Conservation (phyloP, 2,329 filamentous ascomycete genomes). For the Eutypa lata region DNA sequence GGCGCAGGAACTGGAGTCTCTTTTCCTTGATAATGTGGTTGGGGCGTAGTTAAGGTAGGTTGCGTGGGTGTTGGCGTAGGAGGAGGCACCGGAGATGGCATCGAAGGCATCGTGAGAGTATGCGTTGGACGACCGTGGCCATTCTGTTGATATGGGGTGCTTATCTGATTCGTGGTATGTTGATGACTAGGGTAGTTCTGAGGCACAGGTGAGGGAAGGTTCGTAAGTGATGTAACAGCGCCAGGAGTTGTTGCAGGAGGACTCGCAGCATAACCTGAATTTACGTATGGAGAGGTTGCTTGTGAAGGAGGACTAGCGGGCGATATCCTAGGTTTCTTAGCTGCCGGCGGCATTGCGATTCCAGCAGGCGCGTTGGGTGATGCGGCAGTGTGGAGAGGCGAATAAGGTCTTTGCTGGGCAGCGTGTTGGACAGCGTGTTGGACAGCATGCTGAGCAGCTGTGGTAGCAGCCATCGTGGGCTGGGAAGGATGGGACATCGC, state of each 20-base stretch:
- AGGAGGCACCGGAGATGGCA: slow-evolving; percentile 18
- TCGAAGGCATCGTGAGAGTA: slow-evolving; percentile 14
- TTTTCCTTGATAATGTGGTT: slow-evolving; percentile 18
- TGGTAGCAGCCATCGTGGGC: slow-evolving; percentile 24
- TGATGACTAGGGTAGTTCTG: slow-evolving; percentile 20
- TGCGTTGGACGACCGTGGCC: slow-evolving; percentile 17
- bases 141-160: slow-evolving; percentile 23
- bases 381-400: slow-evolving; percentile 51
- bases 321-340: slow-evolving; percentile 70
- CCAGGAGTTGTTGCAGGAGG: slow-evolving; percentile 34
- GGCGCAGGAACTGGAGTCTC: slow-evolving; percentile 19
- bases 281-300: slow-evolving; percentile 59
- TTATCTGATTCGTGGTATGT: slow-evolving; percentile 30
- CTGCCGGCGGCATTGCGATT: slow-evolving; percentile 59
- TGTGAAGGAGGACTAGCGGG: slow-evolving; percentile 67
- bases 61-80: slow-evolving; percentile 8
- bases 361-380: slow-evolving; percentile 58
- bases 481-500: slow-evolving; percentile 26
- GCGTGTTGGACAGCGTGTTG: slow-evolving; percentile 27
- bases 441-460: slow-evolving; percentile 29
- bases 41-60: slow-evolving; percentile 14
- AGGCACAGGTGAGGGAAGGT: slow-evolving; percentile 27
- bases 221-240: slow-evolving; percentile 36
- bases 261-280: slow-evolving; percentile 48
- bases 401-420: slow-evolving; percentile 27